phyloP scores from a whole-genome alignment of 345 rosid genomes.

The Populus nigra region DNA sequence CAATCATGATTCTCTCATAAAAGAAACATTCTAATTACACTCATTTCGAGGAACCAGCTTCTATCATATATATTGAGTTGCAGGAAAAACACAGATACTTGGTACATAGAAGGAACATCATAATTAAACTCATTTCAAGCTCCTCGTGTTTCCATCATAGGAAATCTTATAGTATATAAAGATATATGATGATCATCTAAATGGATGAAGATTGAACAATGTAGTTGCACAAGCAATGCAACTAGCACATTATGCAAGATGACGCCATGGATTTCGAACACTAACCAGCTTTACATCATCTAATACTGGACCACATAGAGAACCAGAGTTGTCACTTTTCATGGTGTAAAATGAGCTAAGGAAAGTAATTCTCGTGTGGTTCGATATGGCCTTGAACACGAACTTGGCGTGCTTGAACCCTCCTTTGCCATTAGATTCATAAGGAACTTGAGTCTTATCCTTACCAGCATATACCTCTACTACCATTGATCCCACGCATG shows the following conservation, averaged over 20 bases:
- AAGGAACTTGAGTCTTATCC: conserved; percentile 41
- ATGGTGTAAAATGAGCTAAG: conserved; percentile 59
- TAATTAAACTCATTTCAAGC: background rate
- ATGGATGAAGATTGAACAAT: background rate
- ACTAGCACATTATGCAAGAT: conserved; percentile 4
- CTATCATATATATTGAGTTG: background rate
- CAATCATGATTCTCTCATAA: too few relatives aligned
- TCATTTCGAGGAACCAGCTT: background rate
- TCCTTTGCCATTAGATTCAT: conserved; percentile 61
- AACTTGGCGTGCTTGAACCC: conserved; percentile 47
- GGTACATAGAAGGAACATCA: background rate
- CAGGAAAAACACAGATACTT: background rate
- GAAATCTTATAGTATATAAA: background rate
- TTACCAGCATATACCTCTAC: conserved; percentile 65
- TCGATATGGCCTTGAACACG: conserved; percentile 48
- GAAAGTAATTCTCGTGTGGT: conserved; percentile 56
- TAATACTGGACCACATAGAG: conserved; percentile 75
- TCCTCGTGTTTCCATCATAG: background rate
- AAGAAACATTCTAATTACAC: too few relatives aligned
- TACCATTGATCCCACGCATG: conserved; percentile 57
- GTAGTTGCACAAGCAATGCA: conserved; percentile 8
- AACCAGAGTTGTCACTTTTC: conserved; percentile 62
- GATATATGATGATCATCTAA: background rate
- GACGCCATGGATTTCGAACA: conserved; percentile 20
- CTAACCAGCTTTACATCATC: conserved; percentile 59